Evolutionary conservation across 2,329 filamentous ascomycete species (phyloP), one percentile per base, ranked within the genome.

Genomic region (Fusarium coicis): DNA sequence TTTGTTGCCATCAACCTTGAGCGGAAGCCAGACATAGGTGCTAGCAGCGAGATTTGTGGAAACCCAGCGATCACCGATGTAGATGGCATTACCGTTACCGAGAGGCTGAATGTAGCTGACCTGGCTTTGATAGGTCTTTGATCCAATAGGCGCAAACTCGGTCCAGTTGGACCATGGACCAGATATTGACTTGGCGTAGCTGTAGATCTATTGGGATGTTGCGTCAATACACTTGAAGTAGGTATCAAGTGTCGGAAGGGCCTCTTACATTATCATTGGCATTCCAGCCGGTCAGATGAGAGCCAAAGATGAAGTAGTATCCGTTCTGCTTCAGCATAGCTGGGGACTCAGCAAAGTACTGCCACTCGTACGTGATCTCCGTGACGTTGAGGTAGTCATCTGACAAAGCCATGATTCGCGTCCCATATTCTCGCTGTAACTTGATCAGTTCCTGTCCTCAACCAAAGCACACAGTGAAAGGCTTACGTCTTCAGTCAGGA

Each of bases 21-120:
- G 80, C 0, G 91, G 91, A 0, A 92, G 84, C 91, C 90, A 93
- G 44, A 92, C 81, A 74, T 92, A 92, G 0, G 89, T 91, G 57
- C 86, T 88, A 0, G 86, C 82, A 79, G 86, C 87, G 2, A 93
- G 84, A 70, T 92, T 90, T n/a, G 79, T 78, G 10, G 84, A 86
- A 0, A 88, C 80, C 91, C 91, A 93, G 28, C 91, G 87, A 80
- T 93, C 91, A 26, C 91, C 91, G 80, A 92, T 87, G 80, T 92
- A 93, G 70, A 91, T 85, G 54, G 84, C 84, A 19, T 81, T 80
- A 42, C 75, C 72, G 42, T 77, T 75, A 50, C 82, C 79, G 7
- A 84, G 69, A 0, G 84, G 82, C 2, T 92, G 84, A 28, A 93
- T 84, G 73, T 85, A 92, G 40, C 84, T 89, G 1, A 89, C 90